These are phyloP conservation scores for Paradendryphiella salina DNA, from an alignment of 2,329 filamentous ascomycete species.

Conservation along the genomic window DNA sequence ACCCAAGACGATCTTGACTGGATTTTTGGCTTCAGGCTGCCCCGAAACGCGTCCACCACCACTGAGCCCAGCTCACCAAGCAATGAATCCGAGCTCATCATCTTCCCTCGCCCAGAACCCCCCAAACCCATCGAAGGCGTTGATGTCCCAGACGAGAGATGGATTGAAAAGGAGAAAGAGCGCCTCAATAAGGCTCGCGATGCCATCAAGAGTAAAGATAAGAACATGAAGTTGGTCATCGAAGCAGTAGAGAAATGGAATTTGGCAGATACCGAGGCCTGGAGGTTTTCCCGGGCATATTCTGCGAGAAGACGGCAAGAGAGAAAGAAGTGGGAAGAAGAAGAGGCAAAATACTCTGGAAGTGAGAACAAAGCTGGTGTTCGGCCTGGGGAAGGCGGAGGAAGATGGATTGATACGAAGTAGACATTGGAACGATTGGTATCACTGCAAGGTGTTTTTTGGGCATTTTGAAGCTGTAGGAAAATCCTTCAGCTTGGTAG, in stretches of 20 bases:
- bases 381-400: slow-evolving; percentile 42
- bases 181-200: slow-evolving; percentile 59
- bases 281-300: slow-evolving; percentile 73
- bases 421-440: not conserved
- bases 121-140: slow-evolving; percentile 57
- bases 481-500: not conserved
- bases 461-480: not conserved
- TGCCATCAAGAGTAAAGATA: slow-evolving; percentile 43
- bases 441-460: slow-evolving; percentile 2
- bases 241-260: slow-evolving; percentile 57
- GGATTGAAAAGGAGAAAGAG: slow-evolving; percentile 58
- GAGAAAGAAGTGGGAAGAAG: slow-evolving; percentile 68
- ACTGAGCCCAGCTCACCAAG: slow-evolving; percentile 62
- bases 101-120: slow-evolving; percentile 49
- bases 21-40: slow-evolving; percentile 84
- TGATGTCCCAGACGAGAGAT: slow-evolving; percentile 55
- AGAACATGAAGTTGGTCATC: slow-evolving; percentile 34
- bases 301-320: slow-evolving; percentile 66
- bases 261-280: slow-evolving; percentile 74
- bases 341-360: slow-evolving; percentile 66
- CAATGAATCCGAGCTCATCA: slow-evolving; percentile 58
- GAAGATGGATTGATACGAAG: slow-evolving; percentile 40
- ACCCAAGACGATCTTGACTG: slow-evolving; percentile 77
- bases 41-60: slow-evolving; percentile 58
- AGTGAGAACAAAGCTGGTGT: slow-evolving; percentile 60